Evolutionary conservation across 164 flowering plant genomes (phyloP).

Genomic region (Houttuynia cordata): DNA sequence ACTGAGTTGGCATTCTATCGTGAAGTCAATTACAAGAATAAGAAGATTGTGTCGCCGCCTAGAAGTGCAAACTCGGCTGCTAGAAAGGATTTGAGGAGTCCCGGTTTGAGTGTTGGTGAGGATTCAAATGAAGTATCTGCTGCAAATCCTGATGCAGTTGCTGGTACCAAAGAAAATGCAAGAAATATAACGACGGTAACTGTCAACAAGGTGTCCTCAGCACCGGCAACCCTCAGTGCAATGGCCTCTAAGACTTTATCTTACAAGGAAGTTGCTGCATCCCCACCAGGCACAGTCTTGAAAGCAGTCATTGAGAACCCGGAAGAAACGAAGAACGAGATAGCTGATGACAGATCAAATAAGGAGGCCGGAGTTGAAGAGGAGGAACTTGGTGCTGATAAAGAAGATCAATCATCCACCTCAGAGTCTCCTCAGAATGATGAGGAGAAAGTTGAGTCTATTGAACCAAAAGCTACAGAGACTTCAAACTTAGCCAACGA

Average conservation of each 20-base stretch:
- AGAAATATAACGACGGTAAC: neutral
- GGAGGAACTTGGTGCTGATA: slow-evolving; percentile 15
- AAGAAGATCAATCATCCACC: slow-evolving; percentile 6
- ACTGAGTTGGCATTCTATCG: slow-evolving; percentile 21
- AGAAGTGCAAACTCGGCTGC: slow-evolving; percentile 11
- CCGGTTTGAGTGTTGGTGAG: slow-evolving; percentile 10
- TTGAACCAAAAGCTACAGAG: slow-evolving; percentile 17
- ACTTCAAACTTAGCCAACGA: slow-evolving; percentile 7
- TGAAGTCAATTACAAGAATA: slow-evolving; percentile 16
- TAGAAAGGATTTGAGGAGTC: slow-evolving; percentile 9
- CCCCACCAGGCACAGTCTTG: slow-evolving; percentile 75
- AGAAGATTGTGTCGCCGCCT: slow-evolving; percentile 21
- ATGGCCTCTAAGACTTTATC: slow-evolving; percentile 61
- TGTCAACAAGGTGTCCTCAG: slow-evolving; percentile 13
- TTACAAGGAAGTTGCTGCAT: slow-evolving; percentile 81
- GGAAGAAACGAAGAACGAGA: slow-evolving; percentile 22
- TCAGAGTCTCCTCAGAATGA: slow-evolving; percentile 4
- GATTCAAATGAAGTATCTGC: slow-evolving; percentile 22
- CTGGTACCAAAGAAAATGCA: neutral
- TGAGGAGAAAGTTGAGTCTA: slow-evolving; percentile 11
- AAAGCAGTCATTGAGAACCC: slow-evolving; percentile 39
- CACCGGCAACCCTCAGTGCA: slow-evolving; percentile 24
- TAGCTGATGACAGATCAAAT: slow-evolving; percentile 15
- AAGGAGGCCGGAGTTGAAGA: slow-evolving; percentile 19
- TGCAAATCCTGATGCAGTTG: slow-evolving; percentile 10